These are phyloP conservation scores for Leccinum pellstonianum DNA, from an alignment of 768 basidiomycete genomes.

Conservation along the genomic window DNA sequence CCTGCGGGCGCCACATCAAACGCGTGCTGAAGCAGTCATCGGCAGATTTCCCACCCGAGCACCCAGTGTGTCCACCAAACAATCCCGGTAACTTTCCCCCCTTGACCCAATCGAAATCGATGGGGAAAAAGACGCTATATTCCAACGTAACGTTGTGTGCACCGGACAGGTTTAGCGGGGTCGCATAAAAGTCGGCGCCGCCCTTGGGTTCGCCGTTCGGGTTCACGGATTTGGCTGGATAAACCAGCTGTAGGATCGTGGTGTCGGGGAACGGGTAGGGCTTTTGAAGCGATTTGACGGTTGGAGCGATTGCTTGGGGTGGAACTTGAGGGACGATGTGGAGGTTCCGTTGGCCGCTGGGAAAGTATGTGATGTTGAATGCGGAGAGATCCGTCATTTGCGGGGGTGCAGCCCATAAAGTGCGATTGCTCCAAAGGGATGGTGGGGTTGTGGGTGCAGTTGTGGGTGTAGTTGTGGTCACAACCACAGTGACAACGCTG, in stretches of 20 bases:
- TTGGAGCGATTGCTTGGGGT: slow-evolving; percentile 30
- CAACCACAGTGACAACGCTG: slow-evolving; percentile 10
- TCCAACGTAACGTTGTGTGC: slow-evolving; percentile 55
- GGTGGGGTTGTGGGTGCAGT: not conserved
- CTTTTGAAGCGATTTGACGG: slow-evolving; percentile 13
- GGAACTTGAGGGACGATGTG: slow-evolving; percentile 53
- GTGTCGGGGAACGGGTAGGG: slow-evolving; percentile 25
- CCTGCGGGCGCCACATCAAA: slow-evolving; percentile 74
- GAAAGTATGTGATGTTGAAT: slow-evolving; percentile 59
- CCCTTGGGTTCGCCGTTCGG: slow-evolving; percentile 62
- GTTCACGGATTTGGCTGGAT: slow-evolving; percentile 68
- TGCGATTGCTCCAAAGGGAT: slow-evolving; percentile 16
- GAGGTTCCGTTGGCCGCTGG: slow-evolving; percentile 55
- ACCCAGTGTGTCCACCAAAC: slow-evolving; percentile 64
- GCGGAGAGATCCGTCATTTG: slow-evolving; percentile 56
- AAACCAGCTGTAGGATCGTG: slow-evolving; percentile 60
- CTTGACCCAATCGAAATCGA: slow-evolving; percentile 71
- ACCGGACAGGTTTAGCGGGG: slow-evolving; percentile 42
- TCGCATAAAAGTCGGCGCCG: slow-evolving; percentile 69
- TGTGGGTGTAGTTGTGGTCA: slow-evolving; percentile 4
- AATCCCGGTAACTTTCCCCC: slow-evolving; percentile 86
- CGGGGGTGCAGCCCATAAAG: slow-evolving; percentile 51
- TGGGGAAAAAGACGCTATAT: slow-evolving; percentile 79
- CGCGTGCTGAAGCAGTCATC: slow-evolving; percentile 78
- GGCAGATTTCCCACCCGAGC: slow-evolving; percentile 76